These are phyloP conservation scores for Lichtheimia ramosa DNA, from an alignment of 371 early-diverging fungal species.

Conservation along the genomic window DNA sequence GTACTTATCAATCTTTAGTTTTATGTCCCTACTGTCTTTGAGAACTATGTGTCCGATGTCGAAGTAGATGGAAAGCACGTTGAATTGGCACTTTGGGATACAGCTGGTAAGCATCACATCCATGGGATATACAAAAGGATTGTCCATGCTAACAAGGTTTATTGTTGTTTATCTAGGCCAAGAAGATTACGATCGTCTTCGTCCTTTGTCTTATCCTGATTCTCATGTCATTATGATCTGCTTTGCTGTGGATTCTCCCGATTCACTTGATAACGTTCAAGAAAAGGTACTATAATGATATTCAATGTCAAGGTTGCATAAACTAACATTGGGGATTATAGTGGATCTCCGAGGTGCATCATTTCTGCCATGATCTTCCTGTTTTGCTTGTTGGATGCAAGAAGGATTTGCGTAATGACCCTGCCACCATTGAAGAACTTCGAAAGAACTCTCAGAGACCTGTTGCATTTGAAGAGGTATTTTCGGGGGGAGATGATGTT, in stretches of 20 bases:
- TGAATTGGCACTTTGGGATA: slow-evolving; percentile 90
- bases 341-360: slow-evolving; percentile 93
- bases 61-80: slow-evolving; percentile 53
- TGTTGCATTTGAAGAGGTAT: slow-evolving; percentile 78
- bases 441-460: slow-evolving; percentile 74
- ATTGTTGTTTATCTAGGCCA: slow-evolving; percentile 68
- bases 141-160: not conserved
- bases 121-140: too few relatives aligned
- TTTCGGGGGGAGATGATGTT: too few relatives aligned
- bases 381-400: slow-evolving; percentile 89
- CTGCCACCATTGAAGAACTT: slow-evolving; percentile 72
- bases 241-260: slow-evolving; percentile 83
- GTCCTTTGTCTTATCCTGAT: slow-evolving; percentile 91
- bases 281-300: slow-evolving; percentile 52
- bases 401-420: slow-evolving; percentile 87
- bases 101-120: slow-evolving; percentile 92
- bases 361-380: slow-evolving; percentile 85
- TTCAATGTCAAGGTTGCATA: slow-evolving; percentile 72
- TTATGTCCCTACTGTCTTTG: slow-evolving; percentile 94
- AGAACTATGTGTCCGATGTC: slow-evolving; percentile 92
- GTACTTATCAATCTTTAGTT: slow-evolving; percentile 34
- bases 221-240: slow-evolving; percentile 89
- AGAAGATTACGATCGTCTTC: slow-evolving; percentile 90
- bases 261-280: slow-evolving; percentile 85
- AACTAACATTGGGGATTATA: slow-evolving; percentile 18